Evolutionary conservation across 495 filamentous ascomycete genomes (phyloP), one percentile per base, ranked within the genome.

Genomic region (Parachaetomium inaequale): DNA sequence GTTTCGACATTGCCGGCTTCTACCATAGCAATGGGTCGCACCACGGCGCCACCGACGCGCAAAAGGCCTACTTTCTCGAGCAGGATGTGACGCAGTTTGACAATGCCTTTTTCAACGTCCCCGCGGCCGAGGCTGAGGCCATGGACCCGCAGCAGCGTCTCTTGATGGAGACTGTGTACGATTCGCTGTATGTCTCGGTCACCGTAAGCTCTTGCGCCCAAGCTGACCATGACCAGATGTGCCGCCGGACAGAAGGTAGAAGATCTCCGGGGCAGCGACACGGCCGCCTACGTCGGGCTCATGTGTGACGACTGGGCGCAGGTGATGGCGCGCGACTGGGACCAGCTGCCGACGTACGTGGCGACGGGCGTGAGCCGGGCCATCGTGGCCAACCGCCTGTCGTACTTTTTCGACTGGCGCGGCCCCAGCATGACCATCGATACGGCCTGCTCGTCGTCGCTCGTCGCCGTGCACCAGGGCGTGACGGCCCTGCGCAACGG

Each of bases 161-260:
- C 3, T n/a, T 42, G 38, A 12, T 42, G 10, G 38, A 42, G 14
- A 12, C 15, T n/a, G 38, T n/a, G 11, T n/a, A 42, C 38, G 38
- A 42, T 14, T 12, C 38, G 38, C 38, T 42, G 10, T 12, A 42
- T 4, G 38, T 14, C 38, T 42, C 38, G 3, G 7, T 3, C 38
- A 14, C 10, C 14, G 3, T 17, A 32, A 32, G 31, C 31, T 8
- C 31, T 32, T 32, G 31, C 4, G 31, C 31, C 31, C 31, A 32
- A 32, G 31, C 8, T 32, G 31, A 32, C 31, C 31, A 32, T 32
- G 31, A 4, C 12, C n/a, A 46, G 42, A 2, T 46, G 42, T 11
- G 19, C 42, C 6, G 87, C 62, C 1, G 91, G 91, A 0, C 84
- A 89, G 57, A 80, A 85, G 25, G 87, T 90, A 0, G 87, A 89